Evolutionary conservation across 1,284 basidiomycete species (phyloP), one percentile per base, ranked within the genome.

Genomic region (Apiotrichum laibachii): DNA sequence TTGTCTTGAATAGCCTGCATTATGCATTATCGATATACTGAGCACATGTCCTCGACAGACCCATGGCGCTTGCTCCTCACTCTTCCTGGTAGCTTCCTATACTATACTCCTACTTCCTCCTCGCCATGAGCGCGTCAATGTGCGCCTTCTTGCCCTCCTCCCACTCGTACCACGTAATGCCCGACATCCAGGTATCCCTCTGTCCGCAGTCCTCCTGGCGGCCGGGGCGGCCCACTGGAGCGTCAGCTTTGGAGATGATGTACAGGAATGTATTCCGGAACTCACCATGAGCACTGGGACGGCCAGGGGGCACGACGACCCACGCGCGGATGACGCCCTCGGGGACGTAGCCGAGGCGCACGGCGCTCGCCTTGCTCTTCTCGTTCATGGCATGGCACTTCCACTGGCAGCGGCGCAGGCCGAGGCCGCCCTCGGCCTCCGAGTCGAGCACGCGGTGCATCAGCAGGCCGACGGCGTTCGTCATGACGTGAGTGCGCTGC

Each of bases 111-210:
- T 26, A 16, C 44, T 22, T 22, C 37, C 37, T 37, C 15, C 37
- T 5, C 12, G 64, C 64, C 63, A 71, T 67, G 52, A 67, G 63
- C 58, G 63, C 57, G 53, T 69, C 67, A 21, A 76, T 54, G 47
- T 74, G 68, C 5, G 66, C 68, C 34, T 69, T 56, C 16, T 69
- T 70, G 0, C 65, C 60, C 53, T 69, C 67, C 50, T 73, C 72
- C 73, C 73, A 76, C n/a, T 76, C 73, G 40, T 71, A 67, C 69
- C 69, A 74, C 10, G 64, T 71, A 4, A 73, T 64, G 26, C 68
- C 68, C 12, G 67, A 64, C 42, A 67, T 66, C 68, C 68, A 76
- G 26, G 68, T 70, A 50, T 76, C 67, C 39, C 73, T 62, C 39
- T 64, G 63, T 49, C 52, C 48, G 33, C 62, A 50, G 31, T 71